Conservation (phyloP, 768 basidiomycete genomes). For the Boletus rex-veris region DNA sequence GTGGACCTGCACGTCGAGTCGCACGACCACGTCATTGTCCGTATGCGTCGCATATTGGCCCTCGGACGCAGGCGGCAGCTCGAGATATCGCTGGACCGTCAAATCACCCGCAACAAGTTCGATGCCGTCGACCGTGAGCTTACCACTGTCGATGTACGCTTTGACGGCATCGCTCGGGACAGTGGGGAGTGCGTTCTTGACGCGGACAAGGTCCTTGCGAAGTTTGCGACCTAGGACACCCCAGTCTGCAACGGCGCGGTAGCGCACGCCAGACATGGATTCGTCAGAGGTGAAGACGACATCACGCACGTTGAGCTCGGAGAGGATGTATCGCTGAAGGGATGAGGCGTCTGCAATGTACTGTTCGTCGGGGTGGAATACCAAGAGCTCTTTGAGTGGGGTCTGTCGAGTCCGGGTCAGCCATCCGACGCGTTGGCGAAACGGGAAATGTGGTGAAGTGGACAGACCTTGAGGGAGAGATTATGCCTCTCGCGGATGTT, state of each 20-base stretch:
- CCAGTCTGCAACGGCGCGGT: constrained; percentile 94
- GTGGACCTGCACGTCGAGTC: constrained; percentile 87
- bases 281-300: constrained; percentile 90
- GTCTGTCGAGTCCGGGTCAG: constrained; percentile 47
- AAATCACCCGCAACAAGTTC: constrained; percentile 89
- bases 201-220: constrained; percentile 84
- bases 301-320: constrained; percentile 93
- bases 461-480: constrained; percentile 79
- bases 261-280: constrained; percentile 77
- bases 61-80: constrained; percentile 58
- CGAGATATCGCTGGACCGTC: constrained; percentile 86
- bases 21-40: constrained; percentile 91
- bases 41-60: constrained; percentile 79
- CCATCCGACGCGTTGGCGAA: neutral
- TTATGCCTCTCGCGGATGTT: constrained; percentile 84
- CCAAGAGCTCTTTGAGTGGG: constrained; percentile 85
- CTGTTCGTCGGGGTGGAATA: constrained; percentile 85
- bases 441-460: neutral
- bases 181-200: constrained; percentile 80
- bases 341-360: constrained; percentile 85
- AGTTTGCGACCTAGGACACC: constrained; percentile 90
- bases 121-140: constrained; percentile 84
- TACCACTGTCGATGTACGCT: constrained; percentile 67
- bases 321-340: constrained; percentile 84
- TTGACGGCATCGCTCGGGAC: constrained; percentile 83